phyloP scores from a whole-genome alignment of 2,329 filamentous ascomycete species.

The Alternaria incomplexa region DNA sequence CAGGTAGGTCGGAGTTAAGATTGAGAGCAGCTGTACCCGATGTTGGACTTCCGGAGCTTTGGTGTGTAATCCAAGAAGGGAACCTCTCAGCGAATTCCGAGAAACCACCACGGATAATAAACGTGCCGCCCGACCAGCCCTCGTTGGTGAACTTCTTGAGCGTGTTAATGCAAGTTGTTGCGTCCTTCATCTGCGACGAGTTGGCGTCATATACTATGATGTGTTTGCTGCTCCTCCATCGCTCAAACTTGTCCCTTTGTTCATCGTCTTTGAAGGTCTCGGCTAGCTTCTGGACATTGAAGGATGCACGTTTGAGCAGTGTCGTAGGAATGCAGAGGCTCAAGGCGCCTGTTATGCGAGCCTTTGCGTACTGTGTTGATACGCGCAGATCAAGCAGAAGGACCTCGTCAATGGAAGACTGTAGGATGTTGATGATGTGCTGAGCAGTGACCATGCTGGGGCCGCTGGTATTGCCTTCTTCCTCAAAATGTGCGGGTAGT shows the following conservation, averaged over 20 bases:
- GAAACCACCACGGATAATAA: slow-evolving; percentile 84
- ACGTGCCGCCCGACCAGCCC: slow-evolving; percentile 75
- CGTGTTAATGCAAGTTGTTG: slow-evolving; percentile 79
- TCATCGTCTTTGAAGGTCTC: slow-evolving; percentile 79
- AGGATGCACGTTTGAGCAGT: slow-evolving; percentile 86
- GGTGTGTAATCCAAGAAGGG: slow-evolving; percentile 61
- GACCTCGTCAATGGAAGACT: slow-evolving; percentile 58
- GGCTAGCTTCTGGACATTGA: slow-evolving; percentile 84
- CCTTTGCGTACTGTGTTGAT: slow-evolving; percentile 77
- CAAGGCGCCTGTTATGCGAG: slow-evolving; percentile 78
- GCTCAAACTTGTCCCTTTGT: slow-evolving; percentile 74
- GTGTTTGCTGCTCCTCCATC: slow-evolving; percentile 74
- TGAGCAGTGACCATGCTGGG: slow-evolving; percentile 55
- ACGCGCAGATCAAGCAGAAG: slow-evolving; percentile 87
- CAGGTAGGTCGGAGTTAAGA: slow-evolving; percentile 47
- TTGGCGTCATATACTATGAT: slow-evolving; percentile 88
- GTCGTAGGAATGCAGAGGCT: slow-evolving; percentile 97
- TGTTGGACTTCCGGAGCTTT: slow-evolving; percentile 47
- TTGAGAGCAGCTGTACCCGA: slow-evolving; percentile 31
- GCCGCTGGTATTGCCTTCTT: slow-evolving; percentile 34
- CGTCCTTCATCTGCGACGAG: slow-evolving; percentile 80
- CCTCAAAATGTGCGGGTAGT: slow-evolving; percentile 46
- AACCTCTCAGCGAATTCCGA: slow-evolving; percentile 72
- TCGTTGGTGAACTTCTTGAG: slow-evolving; percentile 91
- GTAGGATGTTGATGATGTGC: slow-evolving; percentile 56